These are phyloP conservation scores for Boletellus emodensis DNA, from an alignment of 768 basidiomycete genomes.

Conservation along the genomic window DNA sequence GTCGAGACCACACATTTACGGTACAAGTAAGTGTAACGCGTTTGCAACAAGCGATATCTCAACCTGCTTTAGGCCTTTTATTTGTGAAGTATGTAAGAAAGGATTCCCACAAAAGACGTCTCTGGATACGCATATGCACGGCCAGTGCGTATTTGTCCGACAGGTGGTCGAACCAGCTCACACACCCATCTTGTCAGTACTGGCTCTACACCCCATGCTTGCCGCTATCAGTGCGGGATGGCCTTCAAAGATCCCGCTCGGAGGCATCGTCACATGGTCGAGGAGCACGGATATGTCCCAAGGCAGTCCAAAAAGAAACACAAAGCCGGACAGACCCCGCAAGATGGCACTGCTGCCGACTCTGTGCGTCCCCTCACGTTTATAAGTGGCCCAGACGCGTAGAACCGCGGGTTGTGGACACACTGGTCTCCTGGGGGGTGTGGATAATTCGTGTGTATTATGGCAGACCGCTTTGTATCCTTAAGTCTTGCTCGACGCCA, in stretches of 20 bases:
- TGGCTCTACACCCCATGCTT: constrained; percentile 51
- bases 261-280: constrained; percentile 55
- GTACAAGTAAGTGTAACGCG: constrained; percentile 45
- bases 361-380: constrained; percentile 33
- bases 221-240: constrained; percentile 47
- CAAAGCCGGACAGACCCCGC: constrained; percentile 31
- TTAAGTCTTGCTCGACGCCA: constrained; percentile 13
- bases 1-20: constrained; percentile 59
- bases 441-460: constrained; percentile 22
- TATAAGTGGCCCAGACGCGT: constrained; percentile 26
- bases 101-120: constrained; percentile 59
- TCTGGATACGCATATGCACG: constrained; percentile 53
- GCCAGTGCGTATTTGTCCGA: constrained; percentile 38
- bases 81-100: constrained; percentile 50
- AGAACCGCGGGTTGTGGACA: constrained; percentile 7
- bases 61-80: constrained; percentile 40
- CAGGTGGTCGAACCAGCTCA: constrained; percentile 8
- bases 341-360: constrained; percentile 22
- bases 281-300: constrained; percentile 48
- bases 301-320: constrained; percentile 44
- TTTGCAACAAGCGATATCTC: constrained; percentile 12
- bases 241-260: constrained; percentile 64
- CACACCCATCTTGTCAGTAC: constrained; percentile 39
- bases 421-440: constrained; percentile 6
- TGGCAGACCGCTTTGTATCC: constrained; percentile 22